Base-by-base conservation (phyloP, 768 basidiomycete species). In the Auricularia cornea region DNA sequence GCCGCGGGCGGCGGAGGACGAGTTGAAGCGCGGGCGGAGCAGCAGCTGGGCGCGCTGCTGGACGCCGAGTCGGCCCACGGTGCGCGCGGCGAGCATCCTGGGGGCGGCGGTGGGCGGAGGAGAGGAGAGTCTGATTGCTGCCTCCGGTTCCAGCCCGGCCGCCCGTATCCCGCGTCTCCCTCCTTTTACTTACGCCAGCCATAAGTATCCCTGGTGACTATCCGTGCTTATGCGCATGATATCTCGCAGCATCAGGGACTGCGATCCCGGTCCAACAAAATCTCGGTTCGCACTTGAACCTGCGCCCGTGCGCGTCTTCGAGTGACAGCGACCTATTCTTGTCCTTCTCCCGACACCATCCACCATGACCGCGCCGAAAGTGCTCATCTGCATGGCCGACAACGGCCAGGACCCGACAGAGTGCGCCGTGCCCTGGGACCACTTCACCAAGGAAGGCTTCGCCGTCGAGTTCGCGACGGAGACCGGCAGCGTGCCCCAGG, bases 351-450 rank as follows among this genome's bases (percentile, higher is more conserved):
- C 3, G 10, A 38, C 35, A 38, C 35, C 35, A 38, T 48, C 44
- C 0, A 48, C 23, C 1, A 20, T 16, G 20, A 23, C 44, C 26
- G 54, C 54, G 29, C 23, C 23, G 26, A 20, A 30, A 8, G 28
- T 30, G 30, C 60, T 64, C 44, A 44, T 64, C 64, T 61, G 48
- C 61, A 41, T 64, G 23, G 48, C 64, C 14, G 40, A 48, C 26
- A 35, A 57, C 31, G 64, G 64, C 29, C 52, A 61, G 30, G 64
- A 64, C 38, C 60, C 64, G 10, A 64, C 64, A 11, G 60, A 64
- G 38, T 30, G 62, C 48, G 60, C 60, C 0, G 35, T 64, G 0
- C 64, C 64, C 10, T 48, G 38, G 32, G 20, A 32, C 18, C 41
- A 48, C 29, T 51, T 64, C 32, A 23, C 40, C 14, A 12, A 29